Evolutionary conservation across 2,329 filamentous ascomycete genomes (phyloP).

Genomic region (Paraconiothyrium brasiliense): DNA sequence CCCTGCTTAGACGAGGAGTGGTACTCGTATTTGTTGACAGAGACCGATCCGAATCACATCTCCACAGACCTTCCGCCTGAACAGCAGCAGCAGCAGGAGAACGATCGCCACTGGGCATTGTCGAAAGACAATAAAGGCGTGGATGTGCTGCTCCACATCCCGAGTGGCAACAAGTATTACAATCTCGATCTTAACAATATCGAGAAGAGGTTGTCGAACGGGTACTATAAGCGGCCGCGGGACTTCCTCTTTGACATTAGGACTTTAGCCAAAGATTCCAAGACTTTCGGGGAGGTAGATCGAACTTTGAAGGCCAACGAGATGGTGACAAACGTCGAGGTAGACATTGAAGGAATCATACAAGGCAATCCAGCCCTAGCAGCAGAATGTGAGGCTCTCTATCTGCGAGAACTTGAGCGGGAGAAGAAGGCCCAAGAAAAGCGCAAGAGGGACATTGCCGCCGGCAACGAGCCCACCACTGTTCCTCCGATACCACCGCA

Average conservation of each 20-base stretch:
- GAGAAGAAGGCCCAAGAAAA: slow-evolving; percentile 72
- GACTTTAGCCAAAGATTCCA: slow-evolving; percentile 83
- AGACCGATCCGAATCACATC: slow-evolving; percentile 75
- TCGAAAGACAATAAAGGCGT: slow-evolving; percentile 81
- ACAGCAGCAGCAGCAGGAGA: slow-evolving; percentile 62
- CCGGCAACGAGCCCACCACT: slow-evolving; percentile 53
- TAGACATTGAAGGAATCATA: slow-evolving; percentile 84
- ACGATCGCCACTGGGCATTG: slow-evolving; percentile 79
- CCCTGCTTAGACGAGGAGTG: slow-evolving; percentile 75
- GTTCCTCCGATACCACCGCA: slow-evolving; percentile 52
- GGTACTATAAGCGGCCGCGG: slow-evolving; percentile 89
- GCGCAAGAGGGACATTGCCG: slow-evolving; percentile 48
- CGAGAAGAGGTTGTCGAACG: slow-evolving; percentile 95
- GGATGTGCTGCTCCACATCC: slow-evolving; percentile 77
- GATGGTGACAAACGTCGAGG: slow-evolving; percentile 90
- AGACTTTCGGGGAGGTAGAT: slow-evolving; percentile 82
- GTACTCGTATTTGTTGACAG: slow-evolving; percentile 84
- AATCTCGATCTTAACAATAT: slow-evolving; percentile 93
- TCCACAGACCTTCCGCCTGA: slow-evolving; percentile 68
- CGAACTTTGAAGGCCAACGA: slow-evolving; percentile 88
- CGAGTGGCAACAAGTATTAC: slow-evolving; percentile 87
- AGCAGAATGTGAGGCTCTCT: slow-evolving; percentile 82
- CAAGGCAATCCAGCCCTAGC: slow-evolving; percentile 69
- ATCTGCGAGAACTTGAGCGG: slow-evolving; percentile 69
- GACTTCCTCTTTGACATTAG: slow-evolving; percentile 92